phyloP scores from a whole-genome alignment of 169 alveolate species.

The Cryptosporidium ubiquitum region DNA sequence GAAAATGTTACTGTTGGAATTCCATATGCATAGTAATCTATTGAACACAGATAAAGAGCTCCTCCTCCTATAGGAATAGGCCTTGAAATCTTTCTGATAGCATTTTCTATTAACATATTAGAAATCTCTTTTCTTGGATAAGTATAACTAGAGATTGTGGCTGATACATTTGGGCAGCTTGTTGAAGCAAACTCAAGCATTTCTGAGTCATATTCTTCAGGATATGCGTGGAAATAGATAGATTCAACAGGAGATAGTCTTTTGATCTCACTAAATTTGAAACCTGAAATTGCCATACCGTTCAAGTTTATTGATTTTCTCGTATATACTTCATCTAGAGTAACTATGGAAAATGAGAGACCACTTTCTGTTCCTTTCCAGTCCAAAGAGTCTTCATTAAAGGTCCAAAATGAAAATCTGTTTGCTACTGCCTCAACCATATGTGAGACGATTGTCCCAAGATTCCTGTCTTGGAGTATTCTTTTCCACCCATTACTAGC shows the following conservation, averaged over 20 bases:
- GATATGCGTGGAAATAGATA: slow-evolving; percentile 61
- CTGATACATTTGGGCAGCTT: slow-evolving; percentile 56
- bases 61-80: slow-evolving; percentile 61
- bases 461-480: not conserved
- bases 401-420: slow-evolving; percentile 64
- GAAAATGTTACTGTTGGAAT: slow-evolving; percentile 53
- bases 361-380: slow-evolving; percentile 63
- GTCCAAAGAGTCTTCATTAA: not conserved
- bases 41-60: slow-evolving; percentile 48
- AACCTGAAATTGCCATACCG: slow-evolving; percentile 28
- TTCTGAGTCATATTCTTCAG: slow-evolving; percentile 63
- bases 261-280: slow-evolving; percentile 10
- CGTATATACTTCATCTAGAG: slow-evolving; percentile 38
- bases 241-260: slow-evolving; percentile 41
- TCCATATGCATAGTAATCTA: slow-evolving; percentile 46
- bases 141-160: slow-evolving; percentile 34
- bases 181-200: slow-evolving; percentile 19
- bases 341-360: slow-evolving; percentile 1
- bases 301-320: slow-evolving; percentile 30
- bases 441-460: not conserved
- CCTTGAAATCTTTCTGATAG: not conserved
- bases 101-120: slow-evolving; percentile 28
- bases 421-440: slow-evolving; percentile 50
- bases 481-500: slow-evolving; percentile 12
- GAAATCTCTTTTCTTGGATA: slow-evolving; percentile 46